These are phyloP conservation scores for Aristolochia californica DNA, from an alignment of 164 flowering plant species.

Conservation along the genomic window DNA sequence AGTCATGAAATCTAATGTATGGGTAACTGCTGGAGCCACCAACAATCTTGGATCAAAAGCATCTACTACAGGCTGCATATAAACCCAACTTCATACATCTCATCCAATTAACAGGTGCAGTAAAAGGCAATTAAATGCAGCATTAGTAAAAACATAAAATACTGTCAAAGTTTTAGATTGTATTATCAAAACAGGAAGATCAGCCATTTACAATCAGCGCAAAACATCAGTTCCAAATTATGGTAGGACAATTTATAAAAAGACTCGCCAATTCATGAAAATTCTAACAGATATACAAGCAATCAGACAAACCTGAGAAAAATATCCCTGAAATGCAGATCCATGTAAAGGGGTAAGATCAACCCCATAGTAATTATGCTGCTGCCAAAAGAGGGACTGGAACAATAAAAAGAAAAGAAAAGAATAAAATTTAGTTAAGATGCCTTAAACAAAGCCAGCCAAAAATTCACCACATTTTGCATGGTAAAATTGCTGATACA, in stretches of 20 bases:
- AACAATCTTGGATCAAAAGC: conserved; percentile 97
- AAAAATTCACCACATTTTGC: not conserved
- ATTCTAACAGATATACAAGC: no score
- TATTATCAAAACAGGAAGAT: no score
- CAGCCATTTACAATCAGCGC: not conserved
- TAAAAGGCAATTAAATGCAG: no score
- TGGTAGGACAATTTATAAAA: no score
- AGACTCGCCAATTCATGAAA: no score
- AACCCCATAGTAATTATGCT: conserved; percentile 85
- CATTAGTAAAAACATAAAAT: not conserved
- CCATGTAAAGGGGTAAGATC: conserved; percentile 79
- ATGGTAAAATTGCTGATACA: no score
- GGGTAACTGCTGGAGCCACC: conserved; percentile 73
- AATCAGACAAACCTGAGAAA: conserved; percentile 53
- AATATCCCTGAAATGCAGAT: conserved; percentile 87
- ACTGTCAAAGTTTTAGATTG: not conserved
- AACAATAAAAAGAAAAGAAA: conserved; percentile 5
- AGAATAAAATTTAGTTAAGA: not conserved
- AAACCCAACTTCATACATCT: no score
- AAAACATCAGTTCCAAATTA: not conserved
- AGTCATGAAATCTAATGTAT: conserved; percentile 59
- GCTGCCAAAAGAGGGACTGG: conserved; percentile 99
- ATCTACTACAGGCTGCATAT: conserved; percentile 94
- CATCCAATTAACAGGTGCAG: no score
- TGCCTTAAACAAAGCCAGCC: no score